These are phyloP conservation scores for Xylaria flabelliformis DNA, from an alignment of 495 filamentous ascomycete species.

Conservation along the genomic window DNA sequence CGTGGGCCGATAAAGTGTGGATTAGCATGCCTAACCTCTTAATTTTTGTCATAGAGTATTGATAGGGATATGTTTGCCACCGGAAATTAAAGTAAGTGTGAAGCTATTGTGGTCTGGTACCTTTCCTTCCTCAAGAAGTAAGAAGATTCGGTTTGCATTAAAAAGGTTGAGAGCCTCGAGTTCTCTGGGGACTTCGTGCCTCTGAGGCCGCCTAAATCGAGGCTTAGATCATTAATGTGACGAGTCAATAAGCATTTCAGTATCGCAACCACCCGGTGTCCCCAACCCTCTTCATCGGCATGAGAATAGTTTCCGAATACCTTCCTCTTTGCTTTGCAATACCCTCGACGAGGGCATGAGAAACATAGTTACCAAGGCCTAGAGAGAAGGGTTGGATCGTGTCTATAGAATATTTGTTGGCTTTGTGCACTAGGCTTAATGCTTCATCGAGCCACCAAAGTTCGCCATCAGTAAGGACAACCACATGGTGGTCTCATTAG, in stretches of 20 bases:
- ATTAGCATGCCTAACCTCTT: not conserved
- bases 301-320: slow-evolving; percentile 58
- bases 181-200: slow-evolving; percentile 7
- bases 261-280: slow-evolving; percentile 63
- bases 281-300: slow-evolving; percentile 40
- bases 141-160: slow-evolving; percentile 14
- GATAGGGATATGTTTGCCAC: not conserved
- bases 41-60: not conserved
- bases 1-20: slow-evolving; percentile 11
- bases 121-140: slow-evolving; percentile 3
- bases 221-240: not conserved
- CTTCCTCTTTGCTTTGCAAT: slow-evolving; percentile 62
- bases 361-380: slow-evolving; percentile 61
- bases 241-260: slow-evolving; percentile 59
- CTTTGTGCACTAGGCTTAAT: slow-evolving; percentile 52
- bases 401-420: slow-evolving; percentile 42
- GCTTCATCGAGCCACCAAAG: slow-evolving; percentile 54
- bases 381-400: slow-evolving; percentile 62
- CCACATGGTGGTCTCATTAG: slow-evolving; percentile 45
- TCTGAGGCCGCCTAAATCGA: not conserved
- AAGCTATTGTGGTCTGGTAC: not conserved
- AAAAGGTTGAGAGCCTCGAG: slow-evolving; percentile 14
- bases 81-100: not conserved
- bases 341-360: slow-evolving; percentile 62
- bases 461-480: slow-evolving; percentile 65